A percentile compares a stretch with the other conserved stretches of the same genome.
Evolutionary conservation across 495 filamentous ascomycete genomes (phyloP).

Genomic region (Bryoglossum gracile): DNA sequence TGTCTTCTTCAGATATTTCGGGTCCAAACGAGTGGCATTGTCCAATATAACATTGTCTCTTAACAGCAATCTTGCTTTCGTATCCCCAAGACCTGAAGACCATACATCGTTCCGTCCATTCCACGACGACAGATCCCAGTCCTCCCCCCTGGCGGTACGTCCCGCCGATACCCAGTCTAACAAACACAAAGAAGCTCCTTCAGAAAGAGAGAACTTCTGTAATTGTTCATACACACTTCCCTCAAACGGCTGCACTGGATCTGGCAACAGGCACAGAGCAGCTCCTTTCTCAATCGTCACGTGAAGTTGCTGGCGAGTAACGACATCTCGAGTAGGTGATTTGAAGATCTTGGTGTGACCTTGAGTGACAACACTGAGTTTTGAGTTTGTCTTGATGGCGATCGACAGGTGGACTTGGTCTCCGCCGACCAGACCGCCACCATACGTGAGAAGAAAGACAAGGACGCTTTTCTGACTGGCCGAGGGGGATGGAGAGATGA

Average conservation of each 20-base stretch:
- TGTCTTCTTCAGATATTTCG: conserved; percentile 39
- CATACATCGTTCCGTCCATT: conserved; percentile 82
- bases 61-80: conserved; percentile 53
- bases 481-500: conserved; percentile 59
- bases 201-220: conserved; percentile 65
- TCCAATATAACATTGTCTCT: conserved; percentile 77
- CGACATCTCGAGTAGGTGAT: conserved; percentile 44
- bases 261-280: conserved; percentile 84
- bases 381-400: conserved; percentile 53
- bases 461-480: conserved; percentile 54
- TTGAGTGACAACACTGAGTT: conserved; percentile 82
- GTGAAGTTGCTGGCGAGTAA: conserved; percentile 62
- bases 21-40: conserved; percentile 28
- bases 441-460: conserved; percentile 86
- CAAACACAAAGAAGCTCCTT: conserved; percentile 59
- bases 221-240: conserved; percentile 72
- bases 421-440: conserved; percentile 82
- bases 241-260: conserved; percentile 85
- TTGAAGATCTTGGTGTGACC: conserved; percentile 96
- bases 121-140: conserved; percentile 76
- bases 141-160: conserved; percentile 78
- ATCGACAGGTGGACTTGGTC: conserved; percentile 72
- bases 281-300: conserved; percentile 54
- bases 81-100: conserved; percentile 27
- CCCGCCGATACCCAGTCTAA: conserved; percentile 92